Conservation (phyloP, 2,329 filamentous ascomycete genomes). For the Aaosphaeria arxii region DNA sequence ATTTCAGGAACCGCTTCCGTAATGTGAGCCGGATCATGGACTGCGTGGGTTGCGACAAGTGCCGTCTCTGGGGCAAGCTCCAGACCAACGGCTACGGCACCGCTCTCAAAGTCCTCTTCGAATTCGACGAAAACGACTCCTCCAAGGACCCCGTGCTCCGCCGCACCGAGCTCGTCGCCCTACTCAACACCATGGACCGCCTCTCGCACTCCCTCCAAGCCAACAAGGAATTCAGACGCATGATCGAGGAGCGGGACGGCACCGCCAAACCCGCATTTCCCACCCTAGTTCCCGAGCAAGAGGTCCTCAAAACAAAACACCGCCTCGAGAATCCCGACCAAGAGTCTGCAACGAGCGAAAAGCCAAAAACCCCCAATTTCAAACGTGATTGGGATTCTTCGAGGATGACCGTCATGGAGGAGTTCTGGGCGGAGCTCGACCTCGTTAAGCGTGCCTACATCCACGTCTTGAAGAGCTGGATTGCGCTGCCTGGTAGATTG, state of each 20-base stretch:
- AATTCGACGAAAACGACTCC: constrained; percentile 70
- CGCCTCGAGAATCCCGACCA: constrained; percentile 20
- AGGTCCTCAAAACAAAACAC: constrained; percentile 29
- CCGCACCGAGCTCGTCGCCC: constrained; percentile 86
- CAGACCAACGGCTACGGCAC: constrained; percentile 94
- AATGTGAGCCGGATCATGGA: constrained; percentile 98
- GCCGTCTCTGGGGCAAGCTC: constrained; percentile 94
- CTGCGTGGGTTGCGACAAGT: constrained; percentile 98
- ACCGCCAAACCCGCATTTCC: constrained; percentile 12
- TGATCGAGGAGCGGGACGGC: constrained; percentile 44
- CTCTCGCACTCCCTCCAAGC: constrained; percentile 78
- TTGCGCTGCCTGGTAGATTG: constrained; percentile 64
- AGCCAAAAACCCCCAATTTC: constrained; percentile 43
- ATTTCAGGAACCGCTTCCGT: constrained; percentile 95
- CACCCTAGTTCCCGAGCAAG: constrained; percentile 18
- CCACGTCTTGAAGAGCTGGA: constrained; percentile 69
- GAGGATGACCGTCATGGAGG: constrained; percentile 52
- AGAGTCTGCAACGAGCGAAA: constrained; percentile 7
- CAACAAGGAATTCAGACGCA: constrained; percentile 66
- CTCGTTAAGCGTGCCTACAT: constrained; percentile 62
- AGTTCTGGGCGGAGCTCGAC: constrained; percentile 61
- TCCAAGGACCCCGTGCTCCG: constrained; percentile 69
- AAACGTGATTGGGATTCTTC: constrained; percentile 38
- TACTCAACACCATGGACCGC: constrained; percentile 90
- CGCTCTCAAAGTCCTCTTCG: constrained; percentile 92